phyloP scores from a whole-genome alignment of 352 stramenopile genomes.

The Phytopythium montanum region DNA sequence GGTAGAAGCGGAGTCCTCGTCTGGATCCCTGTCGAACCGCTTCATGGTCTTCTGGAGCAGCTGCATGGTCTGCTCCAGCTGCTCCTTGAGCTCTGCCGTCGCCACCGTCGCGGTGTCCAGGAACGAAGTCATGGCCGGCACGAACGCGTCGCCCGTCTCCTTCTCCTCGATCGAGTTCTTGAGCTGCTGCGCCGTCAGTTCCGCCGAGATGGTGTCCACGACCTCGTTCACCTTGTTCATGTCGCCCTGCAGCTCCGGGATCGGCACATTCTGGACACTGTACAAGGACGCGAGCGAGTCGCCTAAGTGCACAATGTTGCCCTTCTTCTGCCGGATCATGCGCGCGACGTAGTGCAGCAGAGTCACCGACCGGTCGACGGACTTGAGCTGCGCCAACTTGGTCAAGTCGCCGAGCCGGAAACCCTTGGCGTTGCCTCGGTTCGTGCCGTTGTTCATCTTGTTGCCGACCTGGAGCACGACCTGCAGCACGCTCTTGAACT shows the following conservation, averaged over 20 bases:
- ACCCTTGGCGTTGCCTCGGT: constrained; percentile 60
- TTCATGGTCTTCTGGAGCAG: constrained; percentile 57
- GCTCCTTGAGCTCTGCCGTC: constrained; percentile 31
- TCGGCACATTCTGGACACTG: constrained; percentile 74
- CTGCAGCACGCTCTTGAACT: constrained; percentile 67
- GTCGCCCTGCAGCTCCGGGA: constrained; percentile 65
- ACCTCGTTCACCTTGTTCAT: constrained; percentile 65
- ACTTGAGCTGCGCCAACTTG: constrained; percentile 72
- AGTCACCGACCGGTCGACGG: constrained; percentile 52
- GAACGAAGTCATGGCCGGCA: constrained; percentile 64
- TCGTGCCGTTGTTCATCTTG: constrained; percentile 82
- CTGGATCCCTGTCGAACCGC: constrained; percentile 49
- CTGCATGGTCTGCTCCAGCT: constrained; percentile 43
- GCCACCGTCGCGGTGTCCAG: constrained; percentile 33
- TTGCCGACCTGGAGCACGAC: constrained; percentile 81
- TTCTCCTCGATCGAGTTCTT: constrained; percentile 78
- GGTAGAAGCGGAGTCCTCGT: constrained; percentile 16
- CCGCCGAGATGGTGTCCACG: constrained; percentile 53
- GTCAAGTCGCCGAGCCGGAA: constrained; percentile 64
- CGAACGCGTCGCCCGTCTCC: constrained; percentile 55
- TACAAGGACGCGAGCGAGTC: constrained; percentile 67
- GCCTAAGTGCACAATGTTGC: constrained; percentile 52
- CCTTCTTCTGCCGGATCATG: constrained; percentile 66
- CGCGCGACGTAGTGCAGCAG: constrained; percentile 72
- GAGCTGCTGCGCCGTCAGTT: constrained; percentile 60